Conservation (phyloP, 108 stramenopile species). For the Mediolabrus comicus region DNA sequence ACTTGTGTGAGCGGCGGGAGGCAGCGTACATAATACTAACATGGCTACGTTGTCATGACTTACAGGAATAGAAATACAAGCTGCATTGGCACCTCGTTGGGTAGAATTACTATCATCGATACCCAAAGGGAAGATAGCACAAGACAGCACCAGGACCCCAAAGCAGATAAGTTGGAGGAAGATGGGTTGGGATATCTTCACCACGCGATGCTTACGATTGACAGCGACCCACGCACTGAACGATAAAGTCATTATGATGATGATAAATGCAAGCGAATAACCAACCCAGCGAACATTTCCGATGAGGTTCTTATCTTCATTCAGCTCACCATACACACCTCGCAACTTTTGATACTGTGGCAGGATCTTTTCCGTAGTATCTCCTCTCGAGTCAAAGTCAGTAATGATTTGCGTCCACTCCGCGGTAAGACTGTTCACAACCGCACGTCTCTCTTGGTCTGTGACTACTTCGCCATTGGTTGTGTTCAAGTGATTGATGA, state of each 20-base stretch:
- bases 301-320: neutral
- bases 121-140: constrained; percentile 1
- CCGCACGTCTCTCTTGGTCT: neutral
- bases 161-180: constrained; percentile 57
- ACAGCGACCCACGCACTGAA: neutral
- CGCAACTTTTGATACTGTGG: neutral
- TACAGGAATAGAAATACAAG: neutral
- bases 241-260: neutral
- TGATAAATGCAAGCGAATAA: neutral
- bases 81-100: neutral
- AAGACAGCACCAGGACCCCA: constrained; percentile 53
- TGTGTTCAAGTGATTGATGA: neutral
- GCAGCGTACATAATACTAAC: neutral
- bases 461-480: neutral
- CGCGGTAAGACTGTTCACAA: neutral
- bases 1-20: neutral
- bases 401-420: neutral
- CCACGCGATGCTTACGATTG: constrained; percentile 2
- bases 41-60: neutral
- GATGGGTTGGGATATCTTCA: constrained; percentile 43
- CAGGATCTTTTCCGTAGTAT: neutral
- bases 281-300: neutral
- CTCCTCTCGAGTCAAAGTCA: neutral
- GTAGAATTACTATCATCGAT: neutral
- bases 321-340: constrained; percentile 1